Base-by-base conservation (phyloP, 2,329 filamentous ascomycete species). In the Penicillium concentricum region DNA sequence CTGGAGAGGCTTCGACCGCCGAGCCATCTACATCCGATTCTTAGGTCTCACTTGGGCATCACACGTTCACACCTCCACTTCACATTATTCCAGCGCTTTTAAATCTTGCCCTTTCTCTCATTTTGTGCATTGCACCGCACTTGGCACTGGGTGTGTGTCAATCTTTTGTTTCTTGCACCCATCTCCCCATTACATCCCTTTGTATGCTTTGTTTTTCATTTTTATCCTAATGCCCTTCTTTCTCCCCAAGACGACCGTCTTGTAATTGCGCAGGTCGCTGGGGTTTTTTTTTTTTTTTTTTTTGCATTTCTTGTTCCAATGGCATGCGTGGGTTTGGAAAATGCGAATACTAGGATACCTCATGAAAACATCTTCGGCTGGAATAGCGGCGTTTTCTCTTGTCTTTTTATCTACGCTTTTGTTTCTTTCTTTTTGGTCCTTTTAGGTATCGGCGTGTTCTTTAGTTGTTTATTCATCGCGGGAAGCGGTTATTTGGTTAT, bases 341-440 rank as follows among this genome's bases (percentile, higher is more conserved):
- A 42, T 58, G 54, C 48, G 48, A 39, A 51, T 32, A 54, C 43
- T 38, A 45, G 57, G 60, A 59, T 59, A 57, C 50, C 50, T 54
- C 22, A 48, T 28, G 44, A 39, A 34, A 48, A 37, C 30, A 47
- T 35, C 12, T 26, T 55, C 28, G n/a, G 24, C 43, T 47, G 35
- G 42, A 42, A 56, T 26, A 48, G 18, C 26, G 61, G 59, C 54
- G 61, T 60, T 54, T 34, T 30, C 15, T 50, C 37, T 43, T 47
- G 13, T 35, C 30, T 35, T 46, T 46, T 34, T 13, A 34, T 46
- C 28, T n/a, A 3, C 18, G 5, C 18, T 46, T 5, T 22, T 41
- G 38, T 30, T 46, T 38, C n/a, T 38, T 34, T 42, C 20, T 47
- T 48, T 39, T 42, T 34, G 22, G 20, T 30, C 8, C 18, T 44